Base-by-base conservation (phyloP, 768 basidiomycete species). In the Podaxis sp. region DNA sequence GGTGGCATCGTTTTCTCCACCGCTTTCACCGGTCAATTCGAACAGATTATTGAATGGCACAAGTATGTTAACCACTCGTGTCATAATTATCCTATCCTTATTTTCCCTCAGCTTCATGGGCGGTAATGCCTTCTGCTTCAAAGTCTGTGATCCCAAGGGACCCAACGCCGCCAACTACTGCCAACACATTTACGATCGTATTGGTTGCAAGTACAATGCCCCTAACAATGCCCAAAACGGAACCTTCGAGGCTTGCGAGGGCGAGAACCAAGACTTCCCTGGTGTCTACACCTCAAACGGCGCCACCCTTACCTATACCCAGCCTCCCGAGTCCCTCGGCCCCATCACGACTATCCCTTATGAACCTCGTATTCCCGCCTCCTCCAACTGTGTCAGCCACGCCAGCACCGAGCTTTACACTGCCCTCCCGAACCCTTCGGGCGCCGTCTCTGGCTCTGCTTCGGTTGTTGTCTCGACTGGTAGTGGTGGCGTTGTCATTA, bases 191-290 rank as follows among this genome's bases (percentile, higher is more conserved):
- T 87, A 77, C 61, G 90, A 91, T 68, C 87, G 86, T 60, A 86
- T 91, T 54, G 91, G 92, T 9, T 87, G 88, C 65, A 67, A 63
- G 2, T 91, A 85, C 77, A 93, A 91, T 69, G 86, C 82, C 16
- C 91, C 91, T 14, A 84, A 81, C 70, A 72, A 76, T 36, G 87
- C 88, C 37, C 69, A 79, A 51, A 75, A 85, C 48, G 82, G 80
- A 28, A 75, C 76, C 0, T 93, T 90, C 73, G 82, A 85, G 61
- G 73, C 78, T 6, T 93, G 91, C 74, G 68, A 81, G 7, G 84
- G 85, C 23, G 88, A 90, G n/a, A 75, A 82, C 68, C 84, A 86
- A 76, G 76, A 78, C 14, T 78, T 77, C 55, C 84, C 85, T 6
- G 90, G 89, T n/a, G 57, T 74, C 23, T 79, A 77, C 64, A 75